phyloP scores from a whole-genome alignment of 306 rosid species.

The Styphnolobium japonicum region DNA sequence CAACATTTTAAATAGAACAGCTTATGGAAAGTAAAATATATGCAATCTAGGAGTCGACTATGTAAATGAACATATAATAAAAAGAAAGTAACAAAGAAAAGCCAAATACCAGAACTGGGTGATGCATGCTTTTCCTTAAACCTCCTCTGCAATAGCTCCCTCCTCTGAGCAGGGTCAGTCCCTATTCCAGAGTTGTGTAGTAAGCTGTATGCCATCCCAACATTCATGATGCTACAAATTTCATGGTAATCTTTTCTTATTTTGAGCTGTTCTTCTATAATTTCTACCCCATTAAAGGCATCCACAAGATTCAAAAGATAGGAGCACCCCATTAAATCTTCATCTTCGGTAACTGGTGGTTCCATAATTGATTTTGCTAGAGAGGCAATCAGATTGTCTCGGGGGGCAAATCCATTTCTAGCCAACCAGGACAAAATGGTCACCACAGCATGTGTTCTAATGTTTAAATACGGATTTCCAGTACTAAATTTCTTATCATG shows the following conservation, averaged over 20 bases:
- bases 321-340: conserved; percentile 69
- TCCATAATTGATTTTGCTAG: conserved; percentile 80
- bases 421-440: conserved; percentile 93
- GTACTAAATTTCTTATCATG: conserved; percentile 36
- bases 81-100: conserved; percentile 10
- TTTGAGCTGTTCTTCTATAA: conserved; percentile 88
- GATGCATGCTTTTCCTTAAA: conserved; percentile 72
- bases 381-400: conserved; percentile 68
- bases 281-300: conserved; percentile 84
- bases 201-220: conserved; percentile 88
- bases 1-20: background rate
- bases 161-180: conserved; percentile 64
- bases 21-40: background rate
- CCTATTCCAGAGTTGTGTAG: conserved; percentile 71
- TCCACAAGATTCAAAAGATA: conserved; percentile 87
- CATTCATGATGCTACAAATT: conserved; percentile 78
- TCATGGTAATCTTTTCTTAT: conserved; percentile 79
- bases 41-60: background rate
- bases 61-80: conserved; percentile 5
- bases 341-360: conserved; percentile 74
- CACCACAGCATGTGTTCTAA: conserved; percentile 65
- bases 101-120: conserved; percentile 56
- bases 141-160: conserved; percentile 71
- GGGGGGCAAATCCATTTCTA: conserved; percentile 84
- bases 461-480: conserved; percentile 56